These are phyloP conservation scores for Candida sonorensis DNA, from an alignment of 805 yeast species.

Conservation along the genomic window DNA sequence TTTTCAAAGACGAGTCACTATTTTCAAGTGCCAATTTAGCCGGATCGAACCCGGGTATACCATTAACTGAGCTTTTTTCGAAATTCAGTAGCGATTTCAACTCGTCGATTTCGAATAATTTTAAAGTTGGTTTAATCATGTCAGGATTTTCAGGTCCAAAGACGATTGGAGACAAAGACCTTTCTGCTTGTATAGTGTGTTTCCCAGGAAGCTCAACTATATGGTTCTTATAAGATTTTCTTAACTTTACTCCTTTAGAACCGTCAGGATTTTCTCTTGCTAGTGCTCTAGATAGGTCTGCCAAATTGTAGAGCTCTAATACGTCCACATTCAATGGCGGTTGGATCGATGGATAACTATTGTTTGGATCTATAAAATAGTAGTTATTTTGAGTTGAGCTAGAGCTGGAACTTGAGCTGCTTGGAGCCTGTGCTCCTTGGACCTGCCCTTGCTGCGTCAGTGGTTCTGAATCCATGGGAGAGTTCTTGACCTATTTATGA, in stretches of 20 bases:
- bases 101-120: constrained; percentile 42
- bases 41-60: constrained; percentile 73
- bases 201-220: constrained; percentile 81
- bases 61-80: constrained; percentile 58
- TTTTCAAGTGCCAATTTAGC: constrained; percentile 58
- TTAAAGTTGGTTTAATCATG: constrained; percentile 32
- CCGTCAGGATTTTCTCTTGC: constrained; percentile 87
- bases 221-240: constrained; percentile 94
- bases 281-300: constrained; percentile 64
- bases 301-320: constrained; percentile 59
- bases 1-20: constrained; percentile 13
- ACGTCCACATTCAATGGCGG: constrained; percentile 76
- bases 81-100: constrained; percentile 47
- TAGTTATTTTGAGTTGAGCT: constrained; percentile 12
- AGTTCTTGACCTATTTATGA: too few species aligned
- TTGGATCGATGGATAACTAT: constrained; percentile 34
- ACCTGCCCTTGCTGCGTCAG: neutral
- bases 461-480: too few species aligned
- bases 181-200: constrained; percentile 52
- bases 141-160: constrained; percentile 33
- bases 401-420: too few species aligned
- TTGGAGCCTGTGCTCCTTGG: too few species aligned
- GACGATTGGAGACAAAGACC: constrained; percentile 32
- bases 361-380: constrained; percentile 25
- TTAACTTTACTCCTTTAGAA: constrained; percentile 81